phyloP scores from a whole-genome alignment of 306 rosid species.

The Spatholobus suberectus region DNA sequence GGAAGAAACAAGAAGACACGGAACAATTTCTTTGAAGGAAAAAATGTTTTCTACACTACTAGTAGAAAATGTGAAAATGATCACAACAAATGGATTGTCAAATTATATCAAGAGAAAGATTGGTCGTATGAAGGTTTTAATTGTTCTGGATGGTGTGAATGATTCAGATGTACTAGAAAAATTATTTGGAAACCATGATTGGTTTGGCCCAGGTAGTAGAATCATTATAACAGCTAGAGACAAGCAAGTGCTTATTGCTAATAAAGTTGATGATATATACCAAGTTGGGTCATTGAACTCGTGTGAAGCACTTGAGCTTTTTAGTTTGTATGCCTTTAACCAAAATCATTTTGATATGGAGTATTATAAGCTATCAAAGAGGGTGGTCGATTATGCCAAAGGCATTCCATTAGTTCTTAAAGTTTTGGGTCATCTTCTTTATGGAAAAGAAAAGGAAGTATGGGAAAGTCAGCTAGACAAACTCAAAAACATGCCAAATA shows the following conservation, averaged over 20 bases:
- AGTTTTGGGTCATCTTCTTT: conserved; percentile 31
- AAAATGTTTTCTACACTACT: background rate
- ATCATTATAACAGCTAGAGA: conserved; percentile 27
- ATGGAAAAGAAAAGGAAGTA: conserved; percentile 22
- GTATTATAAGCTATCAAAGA: background rate
- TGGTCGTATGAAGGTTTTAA: conserved; percentile 13
- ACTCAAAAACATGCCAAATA: background rate
- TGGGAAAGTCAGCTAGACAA: conserved; percentile 30
- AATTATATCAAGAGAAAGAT: background rate
- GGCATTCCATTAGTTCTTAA: conserved; percentile 22
- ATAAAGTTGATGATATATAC: conserved; percentile 2
- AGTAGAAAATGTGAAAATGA: background rate
- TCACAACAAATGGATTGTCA: background rate
- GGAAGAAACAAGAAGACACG: background rate
- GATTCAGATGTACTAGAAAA: background rate
- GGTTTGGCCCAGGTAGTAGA: background rate
- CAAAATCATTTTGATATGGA: background rate
- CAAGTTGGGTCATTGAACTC: background rate
- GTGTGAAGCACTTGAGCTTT: conserved; percentile 22
- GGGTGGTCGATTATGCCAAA: background rate
- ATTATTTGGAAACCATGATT: background rate
- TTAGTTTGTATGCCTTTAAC: conserved; percentile 15
- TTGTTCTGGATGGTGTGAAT: conserved; percentile 33
- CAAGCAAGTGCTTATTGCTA: conserved; percentile 13
- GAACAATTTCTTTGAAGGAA: background rate